Evolutionary conservation across 345 rosid species (phyloP).

Genomic region (Eucalyptus virginea): DNA sequence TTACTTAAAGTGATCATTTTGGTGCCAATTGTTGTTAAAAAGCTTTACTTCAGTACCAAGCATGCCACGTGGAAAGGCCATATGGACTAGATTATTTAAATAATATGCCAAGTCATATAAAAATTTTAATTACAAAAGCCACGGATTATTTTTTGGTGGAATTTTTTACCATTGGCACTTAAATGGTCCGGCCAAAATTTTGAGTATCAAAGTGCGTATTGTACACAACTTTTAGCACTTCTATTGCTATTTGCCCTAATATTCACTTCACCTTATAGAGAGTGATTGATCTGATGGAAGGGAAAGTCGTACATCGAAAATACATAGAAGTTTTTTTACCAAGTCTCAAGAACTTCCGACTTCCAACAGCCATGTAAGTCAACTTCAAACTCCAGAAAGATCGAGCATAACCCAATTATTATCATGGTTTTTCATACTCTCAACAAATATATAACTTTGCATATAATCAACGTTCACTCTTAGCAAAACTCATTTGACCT

Average conservation of each 20-base stretch:
- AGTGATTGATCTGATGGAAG: background rate
- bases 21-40: too few relatives aligned
- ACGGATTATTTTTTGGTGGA: accelerated
- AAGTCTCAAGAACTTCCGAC: background rate
- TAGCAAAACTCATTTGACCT: background rate
- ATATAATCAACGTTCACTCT: background rate
- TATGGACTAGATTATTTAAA: too few relatives aligned
- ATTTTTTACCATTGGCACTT: too few relatives aligned
- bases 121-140: too few relatives aligned
- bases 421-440: background rate
- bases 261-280: background rate
- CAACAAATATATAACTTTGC: background rate
- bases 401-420: background rate
- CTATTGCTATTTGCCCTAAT: background rate
- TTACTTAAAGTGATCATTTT: too few relatives aligned
- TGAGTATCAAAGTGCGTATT: too few relatives aligned
- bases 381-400: background rate
- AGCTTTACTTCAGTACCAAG: too few relatives aligned
- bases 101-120: too few relatives aligned
- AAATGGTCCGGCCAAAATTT: too few relatives aligned
- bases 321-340: background rate
- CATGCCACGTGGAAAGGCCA: accelerated
- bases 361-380: background rate
- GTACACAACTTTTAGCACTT: accelerated
- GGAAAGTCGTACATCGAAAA: background rate